Conservation (phyloP, 2,329 filamentous ascomycete genomes). For the Coleophoma crateriformis region DNA sequence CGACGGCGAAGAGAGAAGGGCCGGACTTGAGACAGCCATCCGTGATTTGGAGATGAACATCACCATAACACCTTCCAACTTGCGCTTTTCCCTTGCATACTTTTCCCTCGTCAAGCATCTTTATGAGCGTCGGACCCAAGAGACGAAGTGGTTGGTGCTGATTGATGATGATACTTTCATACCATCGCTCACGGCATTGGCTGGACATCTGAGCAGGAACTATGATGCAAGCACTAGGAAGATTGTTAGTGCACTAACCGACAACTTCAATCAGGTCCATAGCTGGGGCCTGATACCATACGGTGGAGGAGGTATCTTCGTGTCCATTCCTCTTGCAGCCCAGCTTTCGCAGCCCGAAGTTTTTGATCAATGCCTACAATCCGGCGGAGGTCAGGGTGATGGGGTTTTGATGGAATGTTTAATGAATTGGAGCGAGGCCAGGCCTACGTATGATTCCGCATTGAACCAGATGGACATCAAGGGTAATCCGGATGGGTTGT, state of each 20-base stretch:
- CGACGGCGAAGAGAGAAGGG: conserved; percentile 3
- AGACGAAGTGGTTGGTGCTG: conserved; percentile 20
- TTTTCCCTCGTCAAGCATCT: conserved; percentile 19
- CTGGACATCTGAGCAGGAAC: conserved; percentile 10
- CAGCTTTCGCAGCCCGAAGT: conserved; percentile 5
- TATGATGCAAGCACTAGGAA: conserved; percentile 12
- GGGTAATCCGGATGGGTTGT: conserved; percentile 17
- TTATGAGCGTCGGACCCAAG: conserved; percentile 13
- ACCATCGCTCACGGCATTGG: conserved; percentile 16
- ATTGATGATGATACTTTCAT: conserved; percentile 24
- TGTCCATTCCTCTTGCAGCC: conserved; percentile 17
- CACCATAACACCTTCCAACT: conserved; percentile 6
- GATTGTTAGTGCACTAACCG: conserved; percentile 15
- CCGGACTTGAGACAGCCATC: conserved; percentile 7
- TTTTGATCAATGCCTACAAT: conserved; percentile 13
- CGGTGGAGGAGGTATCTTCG: conserved; percentile 21
- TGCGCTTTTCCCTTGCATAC: conserved; percentile 12
- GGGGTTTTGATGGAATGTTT: conserved; percentile 18
- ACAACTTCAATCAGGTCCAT: conserved; percentile 15
- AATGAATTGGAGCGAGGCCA: conserved; percentile 7
- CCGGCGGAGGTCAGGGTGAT: conserved; percentile 14
- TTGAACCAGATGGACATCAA: conserved; percentile 22
- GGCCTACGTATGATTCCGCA: conserved; percentile 13
- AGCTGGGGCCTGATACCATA: conserved; percentile 17
- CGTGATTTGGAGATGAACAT: conserved; percentile 9